Conservation (phyloP, 2,329 filamentous ascomycete genomes). For the Microthyrium microscopicum region DNA sequence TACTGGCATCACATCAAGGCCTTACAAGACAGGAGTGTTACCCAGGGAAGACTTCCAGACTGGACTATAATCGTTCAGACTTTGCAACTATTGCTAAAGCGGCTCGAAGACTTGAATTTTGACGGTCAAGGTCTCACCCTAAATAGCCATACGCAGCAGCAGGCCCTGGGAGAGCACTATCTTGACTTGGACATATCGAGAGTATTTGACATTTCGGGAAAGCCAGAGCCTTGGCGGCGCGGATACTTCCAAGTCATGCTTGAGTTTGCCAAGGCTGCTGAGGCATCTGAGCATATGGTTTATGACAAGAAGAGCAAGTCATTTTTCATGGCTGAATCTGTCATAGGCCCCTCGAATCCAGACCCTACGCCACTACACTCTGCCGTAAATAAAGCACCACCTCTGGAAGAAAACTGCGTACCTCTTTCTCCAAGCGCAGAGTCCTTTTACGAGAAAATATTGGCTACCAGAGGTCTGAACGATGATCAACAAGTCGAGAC, state of each 20-base stretch:
- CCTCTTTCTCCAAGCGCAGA: constrained; percentile 54
- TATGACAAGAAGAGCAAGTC: constrained; percentile 49
- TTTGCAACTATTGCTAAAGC: constrained; percentile 41
- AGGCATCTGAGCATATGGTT: constrained; percentile 68
- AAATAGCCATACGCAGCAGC: constrained; percentile 38
- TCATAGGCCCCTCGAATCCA: constrained; percentile 73
- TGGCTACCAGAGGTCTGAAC: constrained; percentile 66
- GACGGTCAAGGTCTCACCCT: constrained; percentile 57
- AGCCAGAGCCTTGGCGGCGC: constrained; percentile 68
- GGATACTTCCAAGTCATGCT: constrained; percentile 77
- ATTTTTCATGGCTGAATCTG: constrained; percentile 54
- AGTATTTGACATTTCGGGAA: constrained; percentile 51
- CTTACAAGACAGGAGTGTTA: constrained; percentile 39
- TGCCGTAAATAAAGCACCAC: constrained; percentile 44
- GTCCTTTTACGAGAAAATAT: constrained; percentile 62
- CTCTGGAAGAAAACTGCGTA: constrained; percentile 60
- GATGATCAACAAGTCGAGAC: constrained; percentile 67
- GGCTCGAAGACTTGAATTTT: constrained; percentile 50
- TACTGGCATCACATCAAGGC: constrained; percentile 47
- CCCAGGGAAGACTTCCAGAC: constrained; percentile 39
- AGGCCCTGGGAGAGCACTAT: constrained; percentile 28
- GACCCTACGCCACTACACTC: constrained; percentile 57
- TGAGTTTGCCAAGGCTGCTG: constrained; percentile 56
- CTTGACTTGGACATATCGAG: background rate
- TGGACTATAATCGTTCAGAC: constrained; percentile 52